A percentile compares a stretch with the other conserved stretches of the same genome.
These are phyloP conservation scores for Lycium ferocissimum DNA, from an alignment of 257 asterid genomes.

Conservation along the genomic window DNA sequence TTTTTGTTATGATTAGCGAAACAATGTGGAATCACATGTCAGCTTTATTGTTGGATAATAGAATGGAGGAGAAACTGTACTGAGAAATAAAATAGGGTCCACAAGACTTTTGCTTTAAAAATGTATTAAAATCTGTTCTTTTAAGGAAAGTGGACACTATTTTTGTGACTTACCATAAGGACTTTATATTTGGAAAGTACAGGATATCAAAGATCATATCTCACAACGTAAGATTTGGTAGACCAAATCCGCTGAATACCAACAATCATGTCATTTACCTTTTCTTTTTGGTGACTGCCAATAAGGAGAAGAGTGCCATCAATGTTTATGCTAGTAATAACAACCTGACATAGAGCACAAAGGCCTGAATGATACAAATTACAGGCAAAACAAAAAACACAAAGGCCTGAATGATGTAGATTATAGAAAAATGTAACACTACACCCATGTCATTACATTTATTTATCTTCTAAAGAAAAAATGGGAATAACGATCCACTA, in stretches of 20 bases:
- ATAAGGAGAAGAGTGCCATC: conserved; percentile 81
- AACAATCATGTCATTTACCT: conserved; percentile 54
- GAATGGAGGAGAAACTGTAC: background rate
- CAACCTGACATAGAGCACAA: conserved; percentile 66
- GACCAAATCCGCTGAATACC: background rate
- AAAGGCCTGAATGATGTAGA: conserved; percentile 8
- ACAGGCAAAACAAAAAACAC: background rate
- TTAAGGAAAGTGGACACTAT: conserved; percentile 12
- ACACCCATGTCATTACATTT: background rate
- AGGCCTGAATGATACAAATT: conserved; percentile 24
- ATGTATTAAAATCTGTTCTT: background rate
- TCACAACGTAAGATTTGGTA: background rate
- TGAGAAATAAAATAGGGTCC: conserved; percentile 9
- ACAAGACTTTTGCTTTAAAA: conserved; percentile 13
- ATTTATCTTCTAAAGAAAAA: background rate
- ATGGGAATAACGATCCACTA: background rate
- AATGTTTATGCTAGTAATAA: conserved; percentile 86
- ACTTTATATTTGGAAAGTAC: background rate
- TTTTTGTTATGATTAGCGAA: background rate
- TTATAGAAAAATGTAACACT: background rate
- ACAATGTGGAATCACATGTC: conserved; percentile 20
- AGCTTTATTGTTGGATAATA: background rate
- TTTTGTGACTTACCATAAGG: background rate
- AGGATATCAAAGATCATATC: background rate
- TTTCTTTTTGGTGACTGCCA: conserved; percentile 89